Percentiles rank a stretch among this genome's conserved stretches.
These are phyloP conservation scores for Venturiaceae sp. DNA, from an alignment of 2,329 filamentous ascomycete species.

Conservation along the genomic window DNA sequence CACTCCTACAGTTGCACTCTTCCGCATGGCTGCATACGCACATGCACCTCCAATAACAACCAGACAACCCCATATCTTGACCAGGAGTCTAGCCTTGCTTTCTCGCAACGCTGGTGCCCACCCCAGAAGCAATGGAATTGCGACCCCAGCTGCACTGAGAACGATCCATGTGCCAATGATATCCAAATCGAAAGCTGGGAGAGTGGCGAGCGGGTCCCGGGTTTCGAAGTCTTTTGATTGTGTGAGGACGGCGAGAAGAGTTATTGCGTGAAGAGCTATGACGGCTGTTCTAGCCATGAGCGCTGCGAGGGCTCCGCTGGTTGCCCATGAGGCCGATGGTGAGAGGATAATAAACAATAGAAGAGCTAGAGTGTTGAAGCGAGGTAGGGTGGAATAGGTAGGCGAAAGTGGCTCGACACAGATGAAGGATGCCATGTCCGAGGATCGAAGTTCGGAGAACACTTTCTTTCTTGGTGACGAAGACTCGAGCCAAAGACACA, in stretches of 20 bases:
- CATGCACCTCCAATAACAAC: background rate
- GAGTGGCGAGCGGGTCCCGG: background rate
- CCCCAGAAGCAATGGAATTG: background rate
- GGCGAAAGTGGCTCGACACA: background rate
- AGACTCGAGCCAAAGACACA: no score
- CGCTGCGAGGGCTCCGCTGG: slow-evolving; percentile 1
- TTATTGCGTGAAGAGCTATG: background rate
- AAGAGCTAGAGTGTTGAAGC: background rate
- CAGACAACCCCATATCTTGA: background rate
- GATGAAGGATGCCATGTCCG: background rate
- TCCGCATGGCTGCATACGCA: background rate
- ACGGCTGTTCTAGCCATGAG: background rate
- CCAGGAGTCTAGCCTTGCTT: background rate
- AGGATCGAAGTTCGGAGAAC: no score
- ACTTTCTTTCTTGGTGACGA: no score
- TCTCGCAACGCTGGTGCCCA: background rate
- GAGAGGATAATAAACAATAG: background rate
- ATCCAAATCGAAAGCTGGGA: background rate
- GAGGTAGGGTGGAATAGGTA: background rate
- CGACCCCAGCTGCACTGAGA: background rate
- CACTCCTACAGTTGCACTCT: background rate
- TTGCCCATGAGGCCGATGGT: background rate
- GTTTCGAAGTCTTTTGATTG: background rate
- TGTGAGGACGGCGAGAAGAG: background rate
- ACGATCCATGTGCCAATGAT: background rate